Evolutionary conservation across 129 eudicot genomes (phyloP), one percentile per base, ranked within the genome.

Genomic region (Lactuca saligna): DNA sequence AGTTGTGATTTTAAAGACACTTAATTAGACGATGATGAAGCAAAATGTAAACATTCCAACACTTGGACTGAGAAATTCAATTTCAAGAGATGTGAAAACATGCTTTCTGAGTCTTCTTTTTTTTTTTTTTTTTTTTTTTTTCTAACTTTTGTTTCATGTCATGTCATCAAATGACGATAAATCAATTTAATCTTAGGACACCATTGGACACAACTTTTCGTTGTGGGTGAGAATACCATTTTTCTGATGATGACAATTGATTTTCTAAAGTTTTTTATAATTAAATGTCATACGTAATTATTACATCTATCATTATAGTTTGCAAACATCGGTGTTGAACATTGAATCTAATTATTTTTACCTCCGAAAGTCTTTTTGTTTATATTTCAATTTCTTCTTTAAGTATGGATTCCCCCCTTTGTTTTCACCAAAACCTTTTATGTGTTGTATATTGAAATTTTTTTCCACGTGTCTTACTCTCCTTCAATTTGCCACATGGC

Each of bases 171-270:
- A 17, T 76, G 85, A 81, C 42, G 85, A 76, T 58, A 71, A 57
- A 66, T 59, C 25, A 48, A 71, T 11, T 50, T 66, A 54, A 80
- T 76, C 85, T 81, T 81, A 75, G 85, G 81, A 80, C 83, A 80
- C 83, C 83, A 63, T 80, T 79, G 83, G 83, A 80, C 84, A 71
- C 84, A n/a, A 6, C 72, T 53, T 42, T 15, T 41, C 17, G 78
- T 72, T 76, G 81, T 76, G 85, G 72, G 51, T 81, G 79, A 81
- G 73, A 81, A 70, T 55, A 25, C 49, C 38, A 54, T 71, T 77
- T 9, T 65, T 66, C 85, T 75, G 85, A 81, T 76, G 85, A 60
- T 76, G 56, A 51, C 61, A 20, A 10, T 11, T 46, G n/a, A 3
- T 46, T 11, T 46, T 12, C 5, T 11, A 0, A 6, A 2, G 2